A percentile compares a stretch with the other conserved stretches of the same genome.
phyloP scores from a whole-genome alignment of 331 rosid species.

The Malus hybrid region DNA sequence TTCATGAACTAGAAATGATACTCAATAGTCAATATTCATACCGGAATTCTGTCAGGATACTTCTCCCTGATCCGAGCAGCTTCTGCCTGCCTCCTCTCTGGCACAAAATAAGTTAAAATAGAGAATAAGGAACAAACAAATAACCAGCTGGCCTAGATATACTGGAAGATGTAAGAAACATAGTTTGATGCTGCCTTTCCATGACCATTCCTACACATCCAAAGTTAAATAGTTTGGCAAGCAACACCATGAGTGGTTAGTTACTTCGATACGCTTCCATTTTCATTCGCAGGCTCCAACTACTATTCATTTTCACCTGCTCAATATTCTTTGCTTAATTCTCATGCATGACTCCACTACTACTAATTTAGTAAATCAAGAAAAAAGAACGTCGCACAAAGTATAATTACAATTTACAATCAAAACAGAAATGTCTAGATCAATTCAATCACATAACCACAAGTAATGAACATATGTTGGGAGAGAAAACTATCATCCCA shows the following conservation, averaged over 20 bases:
- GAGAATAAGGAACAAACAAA: not conserved
- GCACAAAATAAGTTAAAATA: not conserved
- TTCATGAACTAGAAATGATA: not conserved
- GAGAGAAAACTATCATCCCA: not conserved
- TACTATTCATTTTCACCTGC: too few species aligned
- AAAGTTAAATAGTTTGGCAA: too few species aligned
- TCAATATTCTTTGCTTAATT: too few species aligned
- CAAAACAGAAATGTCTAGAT: not conserved
- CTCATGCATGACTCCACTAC: too few species aligned
- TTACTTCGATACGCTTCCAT: too few species aligned
- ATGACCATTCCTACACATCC: not conserved
- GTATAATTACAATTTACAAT: not conserved
- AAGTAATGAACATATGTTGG: not conserved
- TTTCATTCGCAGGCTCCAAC: too few species aligned
- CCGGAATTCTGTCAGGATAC: constrained; percentile 46
- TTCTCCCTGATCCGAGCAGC: constrained; percentile 49
- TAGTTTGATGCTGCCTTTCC: not conserved
- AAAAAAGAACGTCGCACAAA: too few species aligned
- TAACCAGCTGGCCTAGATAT: not conserved
- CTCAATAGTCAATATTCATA: constrained; percentile 4
- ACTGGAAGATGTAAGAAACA: not conserved
- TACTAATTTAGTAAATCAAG: too few species aligned
- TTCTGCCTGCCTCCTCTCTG: constrained; percentile 52
- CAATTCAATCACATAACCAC: not conserved
- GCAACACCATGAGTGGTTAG: too few species aligned